A percentile compares a stretch with the other conserved stretches of the same genome.
Evolutionary conservation across 192 early-diverging fungal species (phyloP).

Genomic region (Coemansia sp.): DNA sequence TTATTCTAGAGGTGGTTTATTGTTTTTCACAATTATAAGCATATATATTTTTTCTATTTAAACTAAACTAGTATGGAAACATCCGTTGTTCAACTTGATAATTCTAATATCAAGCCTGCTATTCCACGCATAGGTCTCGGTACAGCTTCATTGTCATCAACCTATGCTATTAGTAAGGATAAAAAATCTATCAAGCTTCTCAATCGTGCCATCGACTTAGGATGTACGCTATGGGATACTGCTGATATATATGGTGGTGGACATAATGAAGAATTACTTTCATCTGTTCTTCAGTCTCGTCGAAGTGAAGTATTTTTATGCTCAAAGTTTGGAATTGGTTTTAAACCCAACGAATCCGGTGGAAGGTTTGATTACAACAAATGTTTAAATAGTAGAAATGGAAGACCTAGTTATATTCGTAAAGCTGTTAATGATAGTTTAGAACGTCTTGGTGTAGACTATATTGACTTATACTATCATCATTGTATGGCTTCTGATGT

Average conservation of each 20-base stretch:
- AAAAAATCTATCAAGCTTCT: slow-evolving; percentile 43
- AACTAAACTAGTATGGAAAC: not conserved
- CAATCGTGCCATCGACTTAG: slow-evolving; percentile 57
- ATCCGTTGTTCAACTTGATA: slow-evolving; percentile 4
- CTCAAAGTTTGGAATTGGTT: slow-evolving; percentile 62
- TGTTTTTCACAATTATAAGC: not conserved
- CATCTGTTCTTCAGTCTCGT: slow-evolving; percentile 51
- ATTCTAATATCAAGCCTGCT: not conserved
- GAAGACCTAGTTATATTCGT: slow-evolving; percentile 56
- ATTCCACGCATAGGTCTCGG: slow-evolving; percentile 44
- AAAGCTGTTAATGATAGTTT: slow-evolving; percentile 50
- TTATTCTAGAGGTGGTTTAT: not conserved
- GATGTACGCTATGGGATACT: slow-evolving; percentile 62
- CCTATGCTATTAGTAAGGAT: slow-evolving; percentile 43
- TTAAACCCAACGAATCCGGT: slow-evolving; percentile 11
- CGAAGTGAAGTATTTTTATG: slow-evolving; percentile 60
- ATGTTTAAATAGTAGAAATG: slow-evolving; percentile 26
- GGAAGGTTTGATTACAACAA: slow-evolving; percentile 19
- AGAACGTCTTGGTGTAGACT: slow-evolving; percentile 56
- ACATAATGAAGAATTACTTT: slow-evolving; percentile 59
- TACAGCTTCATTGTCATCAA: slow-evolving; percentile 36
- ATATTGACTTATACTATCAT: slow-evolving; percentile 66
- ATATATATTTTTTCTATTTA: not conserved
- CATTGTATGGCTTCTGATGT: slow-evolving; percentile 61
- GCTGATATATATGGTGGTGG: slow-evolving; percentile 60